Evolutionary conservation across 805 yeast species (phyloP), one percentile per base, ranked within the genome.

Genomic region (Starmerella davenportii): DNA sequence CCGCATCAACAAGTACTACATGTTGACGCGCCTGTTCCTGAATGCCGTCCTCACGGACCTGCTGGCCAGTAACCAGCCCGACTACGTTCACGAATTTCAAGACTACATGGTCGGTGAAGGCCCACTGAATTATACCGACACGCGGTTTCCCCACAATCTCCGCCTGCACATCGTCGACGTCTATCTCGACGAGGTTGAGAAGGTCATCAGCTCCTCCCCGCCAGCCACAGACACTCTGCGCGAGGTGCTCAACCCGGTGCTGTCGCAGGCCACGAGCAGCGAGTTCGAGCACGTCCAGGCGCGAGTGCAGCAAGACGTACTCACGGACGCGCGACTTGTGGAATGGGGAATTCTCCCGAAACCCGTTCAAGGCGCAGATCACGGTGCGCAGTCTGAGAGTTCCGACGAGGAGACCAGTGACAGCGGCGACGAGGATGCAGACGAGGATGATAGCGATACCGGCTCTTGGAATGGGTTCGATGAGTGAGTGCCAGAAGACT

Each of bases 101-200:
- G 32, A 8, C 5, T 23, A 72, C 76, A 37, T 23, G 23, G 11
- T 24, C 14, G 15, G 8, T 11, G 23, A 16, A 13, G 50, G 50
- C 11, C 55, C 62, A 1, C 38, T 59, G 35, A 51, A 52, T 32
- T 69, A 76, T 44, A 78, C 76, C 4, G 74, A 71, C 45, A 55
- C 59, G 29, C 66, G 69, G 45, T 63, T 74, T 19, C 76, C 92
- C 33, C 70, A 69, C 47, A 90, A 90, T 19, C 66, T 90, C 38
- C 76, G 93, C 15, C 72, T 79, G 55, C 98, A 87, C 61, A 58
- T 87, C 30, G 66, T 79, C 43, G 96, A 90, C 59, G 72, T 90
- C 5, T 74, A 72, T 54, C 56, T 79, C 29, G 95, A 84, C 49
- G 98, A 87, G 59, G 59, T 87, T 43, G 93, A 79, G 51, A 68